phyloP scores from a whole-genome alignment of 108 stramenopile species.

The Parmales sp. region DNA sequence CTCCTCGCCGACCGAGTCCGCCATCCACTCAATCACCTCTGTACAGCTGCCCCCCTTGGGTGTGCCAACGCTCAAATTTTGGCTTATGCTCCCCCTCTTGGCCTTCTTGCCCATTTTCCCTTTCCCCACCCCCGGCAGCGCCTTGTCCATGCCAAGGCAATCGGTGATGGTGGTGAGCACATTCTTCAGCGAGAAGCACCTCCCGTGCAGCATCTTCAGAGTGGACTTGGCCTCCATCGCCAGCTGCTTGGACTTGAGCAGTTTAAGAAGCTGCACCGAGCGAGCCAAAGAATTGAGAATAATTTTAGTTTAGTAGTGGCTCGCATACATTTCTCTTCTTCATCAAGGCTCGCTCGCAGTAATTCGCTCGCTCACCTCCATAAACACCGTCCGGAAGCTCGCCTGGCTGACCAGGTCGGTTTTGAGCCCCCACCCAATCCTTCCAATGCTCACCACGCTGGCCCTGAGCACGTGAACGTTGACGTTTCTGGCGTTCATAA shows the following conservation, averaged over 20 bases:
- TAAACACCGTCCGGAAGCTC: slow-evolving; percentile 44
- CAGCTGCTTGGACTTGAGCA: slow-evolving; percentile 43
- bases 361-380: too few relatives aligned
- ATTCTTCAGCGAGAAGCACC: slow-evolving; percentile 36
- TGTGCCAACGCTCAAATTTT: slow-evolving; percentile 14
- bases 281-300: background rate
- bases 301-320: too few relatives aligned
- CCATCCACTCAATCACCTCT: slow-evolving; percentile 45
- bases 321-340: too few relatives aligned
- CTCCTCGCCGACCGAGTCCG: slow-evolving; percentile 36
- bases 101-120: background rate
- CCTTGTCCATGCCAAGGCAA: slow-evolving; percentile 34
- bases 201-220: slow-evolving; percentile 37
- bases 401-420: slow-evolving; percentile 28
- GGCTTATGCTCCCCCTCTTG: slow-evolving; percentile 21
- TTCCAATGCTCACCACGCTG: slow-evolving; percentile 36
- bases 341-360: too few relatives aligned
- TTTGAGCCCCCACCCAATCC: slow-evolving; percentile 41
- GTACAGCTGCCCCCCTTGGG: slow-evolving; percentile 17
- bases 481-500: slow-evolving; percentile 39
- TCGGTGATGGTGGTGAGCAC: slow-evolving; percentile 30
- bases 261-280: slow-evolving; percentile 14
- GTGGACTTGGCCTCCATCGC: slow-evolving; percentile 36
- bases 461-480: slow-evolving; percentile 47
- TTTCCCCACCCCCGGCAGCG: background rate